A percentile compares a stretch with the other conserved stretches of the same genome.
These are phyloP conservation scores for Candolleomyces eurysporus DNA, from an alignment of 768 basidiomycete genomes.

Conservation along the genomic window DNA sequence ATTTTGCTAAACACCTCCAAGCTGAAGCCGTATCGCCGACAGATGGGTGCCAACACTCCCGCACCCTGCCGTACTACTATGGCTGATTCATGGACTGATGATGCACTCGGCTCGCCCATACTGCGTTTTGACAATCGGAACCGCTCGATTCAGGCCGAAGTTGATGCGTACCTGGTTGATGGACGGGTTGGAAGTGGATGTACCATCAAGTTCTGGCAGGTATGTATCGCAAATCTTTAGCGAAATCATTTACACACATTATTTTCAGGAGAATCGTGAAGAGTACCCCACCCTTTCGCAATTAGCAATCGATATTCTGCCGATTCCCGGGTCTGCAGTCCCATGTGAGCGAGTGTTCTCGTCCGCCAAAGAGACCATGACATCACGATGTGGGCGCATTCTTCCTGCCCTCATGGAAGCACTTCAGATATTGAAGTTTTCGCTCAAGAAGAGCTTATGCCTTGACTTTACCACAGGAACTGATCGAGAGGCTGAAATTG, in stretches of 20 bases:
- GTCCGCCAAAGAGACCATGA: slow-evolving; percentile 6
- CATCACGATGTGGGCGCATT: neutral
- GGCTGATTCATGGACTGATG: neutral
- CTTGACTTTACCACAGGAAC: neutral
- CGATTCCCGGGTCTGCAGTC: slow-evolving; percentile 6
- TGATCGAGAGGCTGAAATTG: neutral
- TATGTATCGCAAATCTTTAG: too few relatives aligned
- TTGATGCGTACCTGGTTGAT: neutral
- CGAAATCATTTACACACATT: too few relatives aligned
- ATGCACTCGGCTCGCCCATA: neutral
- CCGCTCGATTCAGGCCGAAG: neutral
- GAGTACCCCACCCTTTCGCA: neutral
- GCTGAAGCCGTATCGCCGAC: neutral
- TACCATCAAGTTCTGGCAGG: neutral
- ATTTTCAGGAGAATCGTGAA: neutral
- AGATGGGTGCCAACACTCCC: neutral
- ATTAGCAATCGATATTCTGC: neutral
- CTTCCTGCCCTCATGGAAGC: slow-evolving; percentile 3
- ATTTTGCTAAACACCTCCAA: neutral
- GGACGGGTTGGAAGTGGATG: neutral
- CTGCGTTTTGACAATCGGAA: neutral
- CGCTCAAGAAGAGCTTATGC: neutral
- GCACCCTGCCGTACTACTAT: neutral
- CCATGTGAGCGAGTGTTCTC: slow-evolving; percentile 8
- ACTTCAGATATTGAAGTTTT: slow-evolving; percentile 5